Evolutionary conservation across 129 eudicot genomes (phyloP), one percentile per base, ranked within the genome.

Genomic region (Scalesia atractyloides): DNA sequence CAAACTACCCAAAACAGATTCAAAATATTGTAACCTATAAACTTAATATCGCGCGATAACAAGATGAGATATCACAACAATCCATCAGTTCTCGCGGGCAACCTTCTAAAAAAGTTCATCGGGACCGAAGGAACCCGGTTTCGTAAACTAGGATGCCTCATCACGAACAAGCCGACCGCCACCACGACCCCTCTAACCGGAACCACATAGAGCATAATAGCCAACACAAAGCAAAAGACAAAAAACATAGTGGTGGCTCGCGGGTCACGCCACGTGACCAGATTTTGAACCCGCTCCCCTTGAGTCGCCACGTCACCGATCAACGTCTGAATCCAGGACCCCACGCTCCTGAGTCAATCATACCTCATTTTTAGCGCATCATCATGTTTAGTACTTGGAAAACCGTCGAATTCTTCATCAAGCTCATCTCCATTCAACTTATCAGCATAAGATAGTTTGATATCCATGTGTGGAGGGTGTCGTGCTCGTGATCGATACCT

Each of bases 401-500:
- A 79, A 9, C 51, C 39, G 16, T 79, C 82, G 9, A 79, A 79
- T 12, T 79, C 82, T 64, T 79, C 82, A 48, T 79, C 82, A 2
- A 79, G 56, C n/a, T 79, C 83, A 36, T 79, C 83, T 12, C 43
- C 70, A 7, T 22, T 73, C 0, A 61, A 39, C 7, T 9, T 15
- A 46, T 79, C 83, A 3, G 37, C 79, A 19, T 66, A 39, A 5
- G 83, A 79, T 8, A 79, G 16, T 14, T 79, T 79, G 1, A 79
- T 79, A 20, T 79, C 79, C 79, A 79, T 79, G 73, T 79, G 79
- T 9, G 83, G 83, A 4, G 83, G 83, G 33, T 79, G 48, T 19
- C 83, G 30, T n/a, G 83, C 19, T 36, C 83, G 60, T 0, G 19
- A 66, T 65, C 64, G 61, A 15, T 79, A 73, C 62, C 11, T 79